phyloP scores from a whole-genome alignment of 371 early-diverging fungal genomes.

The Syncephalastrum racemosum region DNA sequence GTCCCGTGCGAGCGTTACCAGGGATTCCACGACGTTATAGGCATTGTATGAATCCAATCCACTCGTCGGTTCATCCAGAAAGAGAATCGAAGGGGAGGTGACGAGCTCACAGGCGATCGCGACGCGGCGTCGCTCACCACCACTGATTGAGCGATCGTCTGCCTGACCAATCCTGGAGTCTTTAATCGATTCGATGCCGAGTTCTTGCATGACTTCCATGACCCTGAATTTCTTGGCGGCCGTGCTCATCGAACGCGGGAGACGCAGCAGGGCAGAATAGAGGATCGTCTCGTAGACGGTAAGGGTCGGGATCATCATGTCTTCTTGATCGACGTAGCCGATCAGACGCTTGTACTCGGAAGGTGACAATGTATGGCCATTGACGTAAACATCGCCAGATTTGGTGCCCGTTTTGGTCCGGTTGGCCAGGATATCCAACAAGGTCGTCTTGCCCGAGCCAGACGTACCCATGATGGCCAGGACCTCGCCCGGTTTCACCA shows the following conservation, averaged over 20 bases:
- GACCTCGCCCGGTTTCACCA: constrained; percentile 81
- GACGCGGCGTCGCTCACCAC: constrained; percentile 85
- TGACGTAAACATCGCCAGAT: constrained; percentile 63
- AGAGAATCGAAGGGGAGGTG: constrained; percentile 84
- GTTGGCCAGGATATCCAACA: constrained; percentile 77
- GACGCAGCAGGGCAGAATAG: constrained; percentile 77
- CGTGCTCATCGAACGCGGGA: constrained; percentile 65
- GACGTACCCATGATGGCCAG: constrained; percentile 84
- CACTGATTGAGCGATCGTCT: constrained; percentile 74
- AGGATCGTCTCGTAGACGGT: constrained; percentile 82
- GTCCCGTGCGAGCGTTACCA: constrained; percentile 78
- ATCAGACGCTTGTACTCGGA: constrained; percentile 63
- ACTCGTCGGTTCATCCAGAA: constrained; percentile 94
- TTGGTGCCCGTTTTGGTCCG: constrained; percentile 61
- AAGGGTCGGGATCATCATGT: constrained; percentile 78
- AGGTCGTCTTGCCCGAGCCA: constrained; percentile 68
- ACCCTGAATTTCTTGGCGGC: constrained; percentile 61
- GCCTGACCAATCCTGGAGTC: constrained; percentile 82
- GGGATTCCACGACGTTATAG: constrained; percentile 82
- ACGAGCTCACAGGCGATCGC: constrained; percentile 89
- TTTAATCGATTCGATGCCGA: constrained; percentile 79
- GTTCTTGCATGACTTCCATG: constrained; percentile 72
- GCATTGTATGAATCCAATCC: constrained; percentile 94
- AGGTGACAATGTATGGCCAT: constrained; percentile 58
- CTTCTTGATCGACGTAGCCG: constrained; percentile 88